Evolutionary conservation across 768 basidiomycete species (phyloP).

Genomic region (Tricholoma furcatifolium): DNA sequence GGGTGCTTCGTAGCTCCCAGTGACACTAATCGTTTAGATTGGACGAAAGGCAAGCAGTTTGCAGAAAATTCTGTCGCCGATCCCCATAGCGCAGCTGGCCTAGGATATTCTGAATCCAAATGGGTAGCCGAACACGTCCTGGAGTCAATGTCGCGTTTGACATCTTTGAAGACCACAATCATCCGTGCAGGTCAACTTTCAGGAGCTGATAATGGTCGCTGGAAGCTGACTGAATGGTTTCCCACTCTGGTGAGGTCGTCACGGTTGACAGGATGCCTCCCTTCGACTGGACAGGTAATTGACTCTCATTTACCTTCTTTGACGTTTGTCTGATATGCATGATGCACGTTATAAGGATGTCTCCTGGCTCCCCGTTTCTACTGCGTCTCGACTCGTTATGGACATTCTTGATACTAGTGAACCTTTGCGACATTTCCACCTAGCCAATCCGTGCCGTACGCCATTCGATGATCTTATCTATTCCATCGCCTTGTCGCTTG

Average conservation of each 20-base stretch:
- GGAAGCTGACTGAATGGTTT: slow-evolving; percentile 37
- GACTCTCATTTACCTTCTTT: not conserved
- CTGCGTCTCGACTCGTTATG: slow-evolving; percentile 17
- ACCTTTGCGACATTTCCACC: slow-evolving; percentile 9
- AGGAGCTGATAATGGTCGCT: slow-evolving; percentile 34
- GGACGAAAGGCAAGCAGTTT: not conserved
- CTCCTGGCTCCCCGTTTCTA: slow-evolving; percentile 24
- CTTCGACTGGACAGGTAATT: not conserved
- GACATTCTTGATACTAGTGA: slow-evolving; percentile 11
- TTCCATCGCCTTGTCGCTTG: not conserved
- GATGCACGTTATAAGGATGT: slow-evolving; percentile 1
- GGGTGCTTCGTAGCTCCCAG: not conserved
- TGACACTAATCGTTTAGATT: not conserved
- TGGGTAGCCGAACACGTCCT: slow-evolving; percentile 42
- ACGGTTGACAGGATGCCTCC: slow-evolving; percentile 2
- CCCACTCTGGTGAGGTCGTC: slow-evolving; percentile 24
- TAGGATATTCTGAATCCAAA: slow-evolving; percentile 41
- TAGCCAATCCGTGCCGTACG: slow-evolving; percentile 17
- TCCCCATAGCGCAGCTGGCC: slow-evolving; percentile 22
- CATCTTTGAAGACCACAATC: slow-evolving; percentile 18
- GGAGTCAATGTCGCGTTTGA: slow-evolving; percentile 14
- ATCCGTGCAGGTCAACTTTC: slow-evolving; percentile 38
- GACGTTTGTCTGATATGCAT: not conserved
- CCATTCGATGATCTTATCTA: not conserved
- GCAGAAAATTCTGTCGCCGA: slow-evolving; percentile 19